phyloP scores from a whole-genome alignment of 208 protist genomes.

The Eutreptiella sp. region DNA sequence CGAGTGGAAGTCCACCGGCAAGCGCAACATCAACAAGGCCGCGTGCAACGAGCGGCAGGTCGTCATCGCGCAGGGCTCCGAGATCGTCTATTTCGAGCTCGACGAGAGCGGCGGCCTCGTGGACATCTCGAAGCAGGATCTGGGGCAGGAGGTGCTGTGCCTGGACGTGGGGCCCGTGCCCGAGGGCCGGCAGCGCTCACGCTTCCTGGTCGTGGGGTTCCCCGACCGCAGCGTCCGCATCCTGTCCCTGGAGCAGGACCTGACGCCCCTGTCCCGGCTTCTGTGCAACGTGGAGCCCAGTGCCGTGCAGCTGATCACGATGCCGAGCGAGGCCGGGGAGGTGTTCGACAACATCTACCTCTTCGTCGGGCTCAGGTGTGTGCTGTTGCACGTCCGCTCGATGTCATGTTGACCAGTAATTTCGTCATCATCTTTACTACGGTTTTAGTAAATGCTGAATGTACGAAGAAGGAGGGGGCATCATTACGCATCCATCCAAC shows the following conservation, averaged over 20 bases:
- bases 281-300: slow-evolving; percentile 27
- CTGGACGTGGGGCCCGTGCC: slow-evolving; percentile 53
- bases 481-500: too few relatives aligned
- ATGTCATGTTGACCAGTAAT: too few relatives aligned
- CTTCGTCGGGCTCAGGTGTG: slow-evolving; percentile 62
- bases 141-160: slow-evolving; percentile 45
- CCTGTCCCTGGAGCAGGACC: slow-evolving; percentile 56
- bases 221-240: slow-evolving; percentile 36
- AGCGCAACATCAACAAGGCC: slow-evolving; percentile 38
- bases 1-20: slow-evolving; percentile 62
- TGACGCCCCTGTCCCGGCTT: slow-evolving; percentile 40
- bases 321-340: slow-evolving; percentile 28
- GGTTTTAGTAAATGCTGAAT: too few relatives aligned
- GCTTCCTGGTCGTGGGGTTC: slow-evolving; percentile 55
- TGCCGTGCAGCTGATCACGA: slow-evolving; percentile 26
- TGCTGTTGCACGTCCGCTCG: too few relatives aligned
- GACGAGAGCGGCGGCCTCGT: slow-evolving; percentile 51
- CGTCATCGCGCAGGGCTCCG: slow-evolving; percentile 54
- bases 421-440: too few relatives aligned
- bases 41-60: slow-evolving; percentile 58
- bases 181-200: slow-evolving; percentile 35
- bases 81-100: slow-evolving; percentile 83
- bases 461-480: too few relatives aligned
- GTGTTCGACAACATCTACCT: slow-evolving; percentile 45
- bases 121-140: slow-evolving; percentile 54